Percentiles rank a stretch among this genome's conserved stretches.
These are phyloP conservation scores for Mikania micrantha DNA, from an alignment of 129 eudicot genomes.

Conservation along the genomic window DNA sequence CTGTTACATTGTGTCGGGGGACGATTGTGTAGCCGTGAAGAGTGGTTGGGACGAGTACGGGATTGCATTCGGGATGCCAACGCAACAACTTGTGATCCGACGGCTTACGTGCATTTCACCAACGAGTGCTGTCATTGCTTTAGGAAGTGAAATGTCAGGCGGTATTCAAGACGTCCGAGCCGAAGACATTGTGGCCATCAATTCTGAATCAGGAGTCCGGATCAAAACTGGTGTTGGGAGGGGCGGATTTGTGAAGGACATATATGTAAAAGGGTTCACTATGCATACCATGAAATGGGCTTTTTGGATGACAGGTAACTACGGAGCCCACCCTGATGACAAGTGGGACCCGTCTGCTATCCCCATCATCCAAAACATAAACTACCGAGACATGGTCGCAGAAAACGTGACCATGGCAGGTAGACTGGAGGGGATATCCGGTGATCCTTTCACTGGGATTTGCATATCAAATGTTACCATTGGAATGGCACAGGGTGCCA, in stretches of 20 bases:
- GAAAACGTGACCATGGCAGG: conserved; percentile 90
- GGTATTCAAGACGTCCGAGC: conserved; percentile 80
- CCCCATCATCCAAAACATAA: conserved; percentile 60
- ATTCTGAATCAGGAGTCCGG: conserved; percentile 74
- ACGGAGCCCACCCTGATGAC: conserved; percentile 72
- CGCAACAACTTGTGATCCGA: conserved; percentile 60
- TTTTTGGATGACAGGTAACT: conserved; percentile 85
- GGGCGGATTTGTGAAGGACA: conserved; percentile 70
- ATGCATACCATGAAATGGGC: conserved; percentile 87
- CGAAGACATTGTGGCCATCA: conserved; percentile 57
- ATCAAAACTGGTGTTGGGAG: conserved; percentile 76
- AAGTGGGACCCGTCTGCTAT: conserved; percentile 63
- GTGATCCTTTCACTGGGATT: conserved; percentile 73
- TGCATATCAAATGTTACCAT: conserved; percentile 88
- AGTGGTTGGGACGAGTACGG: conserved; percentile 99
- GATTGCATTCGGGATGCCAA: conserved; percentile 69
- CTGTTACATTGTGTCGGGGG: conserved; percentile 94
- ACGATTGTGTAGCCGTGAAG: conserved; percentile 84
- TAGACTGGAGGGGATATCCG: conserved; percentile 64
- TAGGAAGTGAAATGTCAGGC: conserved; percentile 97
- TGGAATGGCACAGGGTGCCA: conserved; percentile 40
- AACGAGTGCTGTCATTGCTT: conserved; percentile 71
- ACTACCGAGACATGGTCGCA: conserved; percentile 64
- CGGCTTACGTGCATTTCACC: conserved; percentile 92
- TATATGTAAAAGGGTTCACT: conserved; percentile 46